Percentiles rank a stretch among this genome's conserved stretches.
Conservation (phyloP, 257 asterid species). For the Capsicum pubescens region DNA sequence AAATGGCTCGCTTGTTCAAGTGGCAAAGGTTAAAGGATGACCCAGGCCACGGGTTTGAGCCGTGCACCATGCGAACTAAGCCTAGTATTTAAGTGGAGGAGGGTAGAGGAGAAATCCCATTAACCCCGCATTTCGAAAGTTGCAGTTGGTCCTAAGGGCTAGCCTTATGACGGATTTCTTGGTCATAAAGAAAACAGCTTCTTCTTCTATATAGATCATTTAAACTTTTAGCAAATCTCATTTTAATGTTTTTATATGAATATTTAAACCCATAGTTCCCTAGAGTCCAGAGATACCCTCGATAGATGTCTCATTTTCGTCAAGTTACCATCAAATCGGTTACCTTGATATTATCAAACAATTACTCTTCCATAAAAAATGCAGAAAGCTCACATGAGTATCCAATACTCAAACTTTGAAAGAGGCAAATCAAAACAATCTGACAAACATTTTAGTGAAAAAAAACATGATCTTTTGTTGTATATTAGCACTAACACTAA, state of each 20-base stretch:
- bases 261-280: background rate
- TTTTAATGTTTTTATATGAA: background rate
- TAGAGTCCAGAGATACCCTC: background rate
- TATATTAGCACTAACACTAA: too few relatives aligned
- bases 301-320: background rate
- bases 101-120: background rate
- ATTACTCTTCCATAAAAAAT: background rate
- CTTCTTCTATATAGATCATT: background rate
- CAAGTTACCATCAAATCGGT: background rate
- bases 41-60: background rate
- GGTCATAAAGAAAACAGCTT: background rate
- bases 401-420: background rate
- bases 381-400: background rate
- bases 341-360: background rate
- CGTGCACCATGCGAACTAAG: background rate
- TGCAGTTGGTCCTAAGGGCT: background rate
- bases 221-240: background rate
- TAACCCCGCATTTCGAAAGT: background rate
- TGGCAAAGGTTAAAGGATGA: background rate
- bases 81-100: background rate
- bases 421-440: background rate
- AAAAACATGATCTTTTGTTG: too few relatives aligned
- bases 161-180: background rate
- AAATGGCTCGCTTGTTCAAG: background rate
- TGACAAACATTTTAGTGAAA: background rate